A percentile compares a stretch with the other conserved stretches of the same genome.
These are phyloP conservation scores for Chamaenerion angustifolium DNA, from an alignment of 345 rosid species.

Conservation along the genomic window DNA sequence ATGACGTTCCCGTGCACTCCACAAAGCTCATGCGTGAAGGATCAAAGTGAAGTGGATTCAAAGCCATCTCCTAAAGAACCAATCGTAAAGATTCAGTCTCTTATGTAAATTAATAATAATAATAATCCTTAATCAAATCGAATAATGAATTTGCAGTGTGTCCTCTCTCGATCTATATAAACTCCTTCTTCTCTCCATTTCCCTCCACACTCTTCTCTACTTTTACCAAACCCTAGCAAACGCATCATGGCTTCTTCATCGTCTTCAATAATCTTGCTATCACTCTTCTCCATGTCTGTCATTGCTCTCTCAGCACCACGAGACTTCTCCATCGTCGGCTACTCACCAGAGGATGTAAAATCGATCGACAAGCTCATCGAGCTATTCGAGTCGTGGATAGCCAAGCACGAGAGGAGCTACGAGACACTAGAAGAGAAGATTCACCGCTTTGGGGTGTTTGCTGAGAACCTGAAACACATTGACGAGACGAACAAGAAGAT, in stretches of 20 bases:
- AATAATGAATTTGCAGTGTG: too few species aligned
- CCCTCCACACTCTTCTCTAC: slow-evolving; percentile 1
- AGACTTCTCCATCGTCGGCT: slow-evolving; percentile 73
- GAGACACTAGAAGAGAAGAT: slow-evolving; percentile 49
- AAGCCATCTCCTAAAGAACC: slow-evolving; percentile 26
- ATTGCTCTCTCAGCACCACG: slow-evolving; percentile 20
- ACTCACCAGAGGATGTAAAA: slow-evolving; percentile 42
- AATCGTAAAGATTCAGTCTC: slow-evolving; percentile 27
- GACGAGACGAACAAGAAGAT: slow-evolving; percentile 56
- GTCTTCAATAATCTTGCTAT: slow-evolving; percentile 11
- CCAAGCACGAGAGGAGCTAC: slow-evolving; percentile 49
- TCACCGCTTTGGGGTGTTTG: slow-evolving; percentile 51
- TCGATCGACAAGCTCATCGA: slow-evolving; percentile 42
- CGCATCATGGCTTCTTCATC: slow-evolving; percentile 30
- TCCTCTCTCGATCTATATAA: too few species aligned
- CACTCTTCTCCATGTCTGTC: slow-evolving; percentile 19
- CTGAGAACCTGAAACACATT: slow-evolving; percentile 63
- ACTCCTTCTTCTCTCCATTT: slow-evolving; percentile 12
- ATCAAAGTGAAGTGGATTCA: slow-evolving; percentile 18
- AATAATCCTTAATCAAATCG: background rate
- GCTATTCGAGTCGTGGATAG: slow-evolving; percentile 70
- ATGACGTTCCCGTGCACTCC: too few species aligned
- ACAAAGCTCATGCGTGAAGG: too few species aligned
- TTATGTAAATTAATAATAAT: slow-evolving; percentile 1
- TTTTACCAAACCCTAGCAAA: background rate